phyloP scores from a whole-genome alignment of 192 early-diverging fungal species.

The Linnemannia exigua region DNA sequence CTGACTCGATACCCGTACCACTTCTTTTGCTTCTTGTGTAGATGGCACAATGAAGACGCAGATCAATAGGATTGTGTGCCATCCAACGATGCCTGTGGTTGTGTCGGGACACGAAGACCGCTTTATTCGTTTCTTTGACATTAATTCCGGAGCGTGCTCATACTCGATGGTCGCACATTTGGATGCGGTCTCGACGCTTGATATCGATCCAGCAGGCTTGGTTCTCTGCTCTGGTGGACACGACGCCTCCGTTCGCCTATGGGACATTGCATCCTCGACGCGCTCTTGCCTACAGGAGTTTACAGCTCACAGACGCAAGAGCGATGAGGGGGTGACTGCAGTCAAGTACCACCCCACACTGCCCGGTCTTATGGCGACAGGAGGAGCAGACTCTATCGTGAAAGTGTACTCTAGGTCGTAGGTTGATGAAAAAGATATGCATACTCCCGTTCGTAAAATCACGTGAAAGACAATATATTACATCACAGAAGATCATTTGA shows the following conservation, averaged over 20 bases:
- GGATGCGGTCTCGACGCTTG: constrained; percentile 76
- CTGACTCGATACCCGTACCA: neutral
- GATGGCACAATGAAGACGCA: constrained; percentile 74
- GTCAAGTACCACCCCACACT: constrained; percentile 69
- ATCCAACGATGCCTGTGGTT: constrained; percentile 81
- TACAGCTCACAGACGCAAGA: constrained; percentile 76
- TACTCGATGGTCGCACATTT: constrained; percentile 79
- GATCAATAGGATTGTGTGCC: constrained; percentile 80
- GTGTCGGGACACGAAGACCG: constrained; percentile 85
- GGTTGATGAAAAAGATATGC: neutral
- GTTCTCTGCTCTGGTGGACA: constrained; percentile 70
- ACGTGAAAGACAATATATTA: neutral
- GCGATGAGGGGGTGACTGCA: constrained; percentile 80
- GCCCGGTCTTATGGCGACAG: constrained; percentile 65
- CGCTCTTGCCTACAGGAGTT: constrained; percentile 82
- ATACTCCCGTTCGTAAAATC: neutral
- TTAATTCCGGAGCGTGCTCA: constrained; percentile 72
- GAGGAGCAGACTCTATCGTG: constrained; percentile 73
- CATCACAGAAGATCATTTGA: too few species aligned
- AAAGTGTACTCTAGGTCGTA: constrained; percentile 63
- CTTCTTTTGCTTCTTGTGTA: neutral
- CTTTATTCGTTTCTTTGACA: constrained; percentile 81
- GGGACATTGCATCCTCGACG: constrained; percentile 73
- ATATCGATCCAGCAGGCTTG: constrained; percentile 74
- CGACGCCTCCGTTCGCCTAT: constrained; percentile 83